Evolutionary conservation across 495 filamentous ascomycete species (phyloP).

Genomic region (Penicillium coffeae): DNA sequence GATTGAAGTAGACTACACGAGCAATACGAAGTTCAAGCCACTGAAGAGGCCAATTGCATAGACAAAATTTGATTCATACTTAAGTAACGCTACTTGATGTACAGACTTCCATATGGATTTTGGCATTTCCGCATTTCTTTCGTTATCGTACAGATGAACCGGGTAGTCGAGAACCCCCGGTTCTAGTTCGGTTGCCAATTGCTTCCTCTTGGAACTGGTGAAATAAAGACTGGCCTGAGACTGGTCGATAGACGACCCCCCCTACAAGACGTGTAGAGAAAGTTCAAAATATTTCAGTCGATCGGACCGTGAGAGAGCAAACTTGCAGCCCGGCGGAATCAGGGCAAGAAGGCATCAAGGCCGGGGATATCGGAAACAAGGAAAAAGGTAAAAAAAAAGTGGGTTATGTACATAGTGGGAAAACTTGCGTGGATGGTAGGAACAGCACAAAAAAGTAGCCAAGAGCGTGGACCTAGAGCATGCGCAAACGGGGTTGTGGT

Average conservation of each 20-base stretch:
- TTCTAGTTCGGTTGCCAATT: conserved; percentile 14
- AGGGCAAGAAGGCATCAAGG: conserved; percentile 4
- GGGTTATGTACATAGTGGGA: conserved; percentile 12
- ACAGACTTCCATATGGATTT: conserved; percentile 3
- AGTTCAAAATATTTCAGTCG: conserved; percentile 12
- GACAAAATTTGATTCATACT: too few relatives aligned
- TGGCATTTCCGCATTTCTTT: conserved; percentile 41
- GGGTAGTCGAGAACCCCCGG: conserved; percentile 4
- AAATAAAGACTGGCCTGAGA: too few relatives aligned
- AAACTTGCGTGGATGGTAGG: neutral
- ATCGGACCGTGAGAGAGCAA: conserved; percentile 1
- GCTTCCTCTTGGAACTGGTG: conserved; percentile 9
- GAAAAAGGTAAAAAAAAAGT: conserved; percentile 2
- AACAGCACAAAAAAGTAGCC: neutral
- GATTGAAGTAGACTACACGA: too few relatives aligned
- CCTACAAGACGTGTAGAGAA: too few relatives aligned
- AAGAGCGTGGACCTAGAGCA: conserved; percentile 1
- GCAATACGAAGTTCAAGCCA: too few relatives aligned
- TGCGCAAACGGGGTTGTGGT: neutral
- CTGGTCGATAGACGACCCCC: too few relatives aligned
- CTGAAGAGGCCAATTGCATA: too few relatives aligned
- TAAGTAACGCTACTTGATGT: neutral
- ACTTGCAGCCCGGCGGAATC: neutral
- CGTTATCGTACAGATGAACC: conserved; percentile 45
- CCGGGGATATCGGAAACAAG: conserved; percentile 5